Evolutionary conservation across 176 grass and related monocot genomes (phyloP).

Genomic region (Neostapfia colusana): DNA sequence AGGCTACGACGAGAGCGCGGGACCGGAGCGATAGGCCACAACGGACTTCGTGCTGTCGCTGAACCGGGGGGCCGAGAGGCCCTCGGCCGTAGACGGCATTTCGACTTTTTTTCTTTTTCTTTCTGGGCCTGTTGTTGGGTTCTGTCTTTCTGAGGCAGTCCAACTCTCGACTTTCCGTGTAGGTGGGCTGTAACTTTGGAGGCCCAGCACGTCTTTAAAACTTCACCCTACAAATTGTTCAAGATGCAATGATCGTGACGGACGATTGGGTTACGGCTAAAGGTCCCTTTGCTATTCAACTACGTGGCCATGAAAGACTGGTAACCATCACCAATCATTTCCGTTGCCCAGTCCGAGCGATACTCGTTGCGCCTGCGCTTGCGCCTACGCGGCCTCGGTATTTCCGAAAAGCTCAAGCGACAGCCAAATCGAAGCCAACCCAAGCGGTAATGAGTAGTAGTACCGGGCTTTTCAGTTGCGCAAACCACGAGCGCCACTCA

Average conservation of each 20-base stretch:
- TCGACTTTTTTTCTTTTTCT: no score
- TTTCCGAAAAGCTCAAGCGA: conserved; percentile 32
- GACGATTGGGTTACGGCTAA: no score
- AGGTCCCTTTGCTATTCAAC: background rate
- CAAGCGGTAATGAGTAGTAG: background rate
- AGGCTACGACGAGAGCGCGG: background rate
- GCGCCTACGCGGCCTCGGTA: background rate
- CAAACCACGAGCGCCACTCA: background rate
- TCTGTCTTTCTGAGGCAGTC: no score
- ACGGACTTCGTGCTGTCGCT: no score
- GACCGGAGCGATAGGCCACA: background rate
- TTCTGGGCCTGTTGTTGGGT: no score
- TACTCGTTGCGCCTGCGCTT: background rate
- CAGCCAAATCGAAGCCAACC: conserved; percentile 38
- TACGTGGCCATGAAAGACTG: conserved; percentile 21
- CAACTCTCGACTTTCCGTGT: background rate
- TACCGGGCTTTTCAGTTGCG: background rate
- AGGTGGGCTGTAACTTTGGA: background rate
- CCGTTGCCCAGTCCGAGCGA: background rate
- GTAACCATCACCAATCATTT: background rate
- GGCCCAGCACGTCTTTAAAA: background rate
- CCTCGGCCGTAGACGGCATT: no score
- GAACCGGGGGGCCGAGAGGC: no score
- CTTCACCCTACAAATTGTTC: no score
- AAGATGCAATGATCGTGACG: background rate